phyloP scores from a whole-genome alignment of 73 alveolate genomes.

The Tetrahymena elliotti region DNA sequence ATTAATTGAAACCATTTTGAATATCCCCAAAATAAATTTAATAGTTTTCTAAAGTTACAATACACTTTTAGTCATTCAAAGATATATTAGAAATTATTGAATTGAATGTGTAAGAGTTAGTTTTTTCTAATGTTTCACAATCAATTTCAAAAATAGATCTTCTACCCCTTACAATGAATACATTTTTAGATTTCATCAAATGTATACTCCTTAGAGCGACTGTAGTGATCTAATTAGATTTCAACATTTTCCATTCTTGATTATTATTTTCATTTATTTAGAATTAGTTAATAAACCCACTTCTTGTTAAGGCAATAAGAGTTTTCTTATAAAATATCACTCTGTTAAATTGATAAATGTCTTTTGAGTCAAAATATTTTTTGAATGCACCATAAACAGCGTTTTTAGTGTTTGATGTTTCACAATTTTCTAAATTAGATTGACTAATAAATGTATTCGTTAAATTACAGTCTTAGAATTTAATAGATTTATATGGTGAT shows the following conservation, averaged over 20 bases:
- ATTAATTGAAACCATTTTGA: no score
- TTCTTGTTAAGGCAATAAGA: background rate
- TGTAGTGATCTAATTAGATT: background rate
- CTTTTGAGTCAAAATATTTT: background rate
- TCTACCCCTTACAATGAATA: background rate
- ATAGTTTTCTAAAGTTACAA: no score
- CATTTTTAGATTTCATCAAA: no score
- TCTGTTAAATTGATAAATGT: background rate
- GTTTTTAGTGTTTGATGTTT: background rate
- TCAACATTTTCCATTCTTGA: background rate
- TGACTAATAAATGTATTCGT: background rate
- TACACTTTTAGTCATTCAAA: no score
- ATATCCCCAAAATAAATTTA: no score
- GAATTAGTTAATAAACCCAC: background rate
- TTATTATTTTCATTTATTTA: background rate
- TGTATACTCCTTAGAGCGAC: background rate
- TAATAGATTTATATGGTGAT: background rate
- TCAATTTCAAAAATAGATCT: background rate
- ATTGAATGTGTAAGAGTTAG: no score
- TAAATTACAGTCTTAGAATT: background rate
- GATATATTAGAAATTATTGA: no score
- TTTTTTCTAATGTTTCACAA: background rate
- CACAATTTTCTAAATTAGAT: background rate
- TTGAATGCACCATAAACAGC: background rate
- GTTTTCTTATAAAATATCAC: background rate